phyloP scores from a whole-genome alignment of 2,329 filamentous ascomycete species.

The Xylariaceae sp. region DNA sequence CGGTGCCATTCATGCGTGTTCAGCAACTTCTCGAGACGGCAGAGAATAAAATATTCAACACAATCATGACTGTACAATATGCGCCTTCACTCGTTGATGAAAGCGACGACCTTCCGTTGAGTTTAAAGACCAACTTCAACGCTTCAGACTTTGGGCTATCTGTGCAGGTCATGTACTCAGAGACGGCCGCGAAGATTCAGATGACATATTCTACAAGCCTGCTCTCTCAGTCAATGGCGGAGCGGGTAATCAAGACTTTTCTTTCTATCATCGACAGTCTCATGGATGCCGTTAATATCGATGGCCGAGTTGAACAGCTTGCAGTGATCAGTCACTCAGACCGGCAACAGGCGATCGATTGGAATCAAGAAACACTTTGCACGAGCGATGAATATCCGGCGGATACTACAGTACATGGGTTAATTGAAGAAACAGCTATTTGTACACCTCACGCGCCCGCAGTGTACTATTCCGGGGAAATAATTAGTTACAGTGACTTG shows the following conservation, averaged over 20 bases:
- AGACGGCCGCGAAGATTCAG: background rate
- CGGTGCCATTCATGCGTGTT: slow-evolving; percentile 9
- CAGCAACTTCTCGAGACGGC: slow-evolving; percentile 10
- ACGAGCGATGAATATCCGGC: background rate
- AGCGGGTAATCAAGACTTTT: slow-evolving; percentile 12
- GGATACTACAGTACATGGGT: background rate
- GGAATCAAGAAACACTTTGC: background rate
- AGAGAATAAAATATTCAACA: slow-evolving; percentile 16
- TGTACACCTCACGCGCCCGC: background rate
- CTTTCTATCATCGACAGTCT: slow-evolving; percentile 6
- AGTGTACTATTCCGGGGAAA: background rate
- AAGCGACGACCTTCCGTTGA: slow-evolving; percentile 2
- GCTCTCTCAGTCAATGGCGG: slow-evolving; percentile 1
- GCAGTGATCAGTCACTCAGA: background rate
- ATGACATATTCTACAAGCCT: slow-evolving; percentile 8
- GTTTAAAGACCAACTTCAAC: background rate
- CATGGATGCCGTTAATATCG: background rate
- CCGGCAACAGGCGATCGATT: background rate
- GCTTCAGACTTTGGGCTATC: slow-evolving; percentile 8
- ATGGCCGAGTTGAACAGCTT: background rate
- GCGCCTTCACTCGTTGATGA: slow-evolving; percentile 13
- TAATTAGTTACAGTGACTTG: background rate
- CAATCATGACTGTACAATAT: slow-evolving; percentile 18
- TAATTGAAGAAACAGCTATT: background rate
- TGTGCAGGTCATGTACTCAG: slow-evolving; percentile 8